Conservation (phyloP, 2,329 filamentous ascomycete species). For the Fusarium sp. region DNA sequence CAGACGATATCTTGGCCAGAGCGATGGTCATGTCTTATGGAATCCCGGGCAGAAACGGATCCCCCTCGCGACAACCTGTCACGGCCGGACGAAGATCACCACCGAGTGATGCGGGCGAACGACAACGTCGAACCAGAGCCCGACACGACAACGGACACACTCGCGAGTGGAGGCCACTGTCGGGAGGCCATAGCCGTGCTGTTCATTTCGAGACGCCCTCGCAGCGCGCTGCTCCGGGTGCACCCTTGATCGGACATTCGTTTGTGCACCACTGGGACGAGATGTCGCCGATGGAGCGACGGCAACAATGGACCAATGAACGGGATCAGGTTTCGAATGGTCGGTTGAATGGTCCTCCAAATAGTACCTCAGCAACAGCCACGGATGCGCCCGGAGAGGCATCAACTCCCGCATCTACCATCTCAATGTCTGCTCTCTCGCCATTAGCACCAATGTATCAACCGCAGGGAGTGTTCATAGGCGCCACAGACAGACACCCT, state of each 20-base stretch:
- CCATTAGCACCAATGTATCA: constrained; percentile 30
- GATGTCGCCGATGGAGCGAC: constrained; percentile 10
- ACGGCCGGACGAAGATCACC: constrained; percentile 43
- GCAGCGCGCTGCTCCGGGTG: constrained; percentile 5
- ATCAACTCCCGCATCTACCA: not conserved
- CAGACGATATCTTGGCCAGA: constrained; percentile 40
- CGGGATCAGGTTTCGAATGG: constrained; percentile 1
- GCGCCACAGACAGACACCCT: not conserved
- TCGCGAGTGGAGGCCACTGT: constrained; percentile 2
- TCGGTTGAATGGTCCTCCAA: not conserved
- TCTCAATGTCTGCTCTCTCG: constrained; percentile 15
- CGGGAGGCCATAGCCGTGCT: constrained; percentile 10
- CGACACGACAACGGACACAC: constrained; percentile 37
- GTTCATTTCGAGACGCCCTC: not conserved
- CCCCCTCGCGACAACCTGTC: constrained; percentile 24
- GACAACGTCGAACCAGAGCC: constrained; percentile 46
- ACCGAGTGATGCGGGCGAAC: constrained; percentile 44
- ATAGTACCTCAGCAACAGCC: not conserved
- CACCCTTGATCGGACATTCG: constrained; percentile 4
- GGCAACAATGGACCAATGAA: constrained; percentile 11
- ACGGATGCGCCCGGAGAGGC: not conserved
- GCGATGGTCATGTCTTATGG: constrained; percentile 22
- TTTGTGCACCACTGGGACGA: constrained; percentile 20
- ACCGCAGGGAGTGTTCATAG: constrained; percentile 5
- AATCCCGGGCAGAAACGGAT: constrained; percentile 28